Base-by-base conservation (phyloP, 257 asterid species). In the Verbena officinalis region DNA sequence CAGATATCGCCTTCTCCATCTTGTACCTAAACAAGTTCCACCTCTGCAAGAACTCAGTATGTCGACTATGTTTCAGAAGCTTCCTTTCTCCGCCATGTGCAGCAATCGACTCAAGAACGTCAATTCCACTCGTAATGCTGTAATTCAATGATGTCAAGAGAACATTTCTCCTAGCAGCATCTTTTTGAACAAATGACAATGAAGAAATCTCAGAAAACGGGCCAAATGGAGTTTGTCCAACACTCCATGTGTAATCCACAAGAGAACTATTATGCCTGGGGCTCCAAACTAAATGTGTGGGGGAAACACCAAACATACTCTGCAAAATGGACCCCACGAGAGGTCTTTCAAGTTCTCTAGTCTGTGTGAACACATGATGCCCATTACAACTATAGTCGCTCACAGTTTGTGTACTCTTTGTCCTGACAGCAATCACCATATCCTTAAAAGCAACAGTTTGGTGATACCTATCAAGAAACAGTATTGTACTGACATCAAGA, bases 261-360 rank as follows among this genome's bases (percentile, higher is more conserved):
- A 90, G 78, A 50, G 97, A 67, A 49, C 72, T 77, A 61, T 93
- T 93, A 55, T 87, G 97, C 74, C 90, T 84, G 12, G 95, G 87
- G 77, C 97, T 90, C 99, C 99, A 90, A 0, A 85, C 81, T 64
- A 90, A 55, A 75, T 93, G 97, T 0, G 97, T 93, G 0, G 95
- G 99, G 0, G 99, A 84, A 58, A 90, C 86, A 0, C 99, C 97
- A 94, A 96, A 93, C 99, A 93, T 93, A 68, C 89, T 93, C 79
- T 93, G 99, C 71, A 93, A 68, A 61, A 93, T 93, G 8, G 97
- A 90, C 45, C 99, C 99, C 14, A 93, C 85, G 24, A 93, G 78
- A 0, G 97, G 97, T 54, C 96, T 84, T 76, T 90, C 95, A 16
- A 93, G 91, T 48, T 87, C 90, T 30, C 95, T 80, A 22, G 90